Conservation (phyloP, 371 early-diverging fungal genomes). For the Mucor indicus region DNA sequence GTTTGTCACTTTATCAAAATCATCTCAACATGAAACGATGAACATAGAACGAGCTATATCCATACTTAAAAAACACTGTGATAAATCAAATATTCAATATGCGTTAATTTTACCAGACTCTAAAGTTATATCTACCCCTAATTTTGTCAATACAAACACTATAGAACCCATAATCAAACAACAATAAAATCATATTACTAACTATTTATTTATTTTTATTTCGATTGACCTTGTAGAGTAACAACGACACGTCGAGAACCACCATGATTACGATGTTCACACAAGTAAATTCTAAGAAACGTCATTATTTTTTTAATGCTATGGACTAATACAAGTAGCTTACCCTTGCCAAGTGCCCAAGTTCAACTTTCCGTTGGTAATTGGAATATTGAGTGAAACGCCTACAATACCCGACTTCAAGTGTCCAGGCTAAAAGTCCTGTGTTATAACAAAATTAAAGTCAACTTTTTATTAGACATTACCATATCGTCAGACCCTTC, state of each 20-base stretch:
- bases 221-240: constrained; percentile 70
- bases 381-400: constrained; percentile 84
- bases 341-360: constrained; percentile 94
- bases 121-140: too few species aligned
- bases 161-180: too few species aligned
- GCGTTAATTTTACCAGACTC: too few species aligned
- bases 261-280: constrained; percentile 72
- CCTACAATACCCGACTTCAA: constrained; percentile 84
- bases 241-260: constrained; percentile 66
- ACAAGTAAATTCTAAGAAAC: constrained; percentile 61
- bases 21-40: too few species aligned
- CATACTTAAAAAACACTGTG: too few species aligned
- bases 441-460: constrained; percentile 14
- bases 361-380: constrained; percentile 73
- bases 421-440: constrained; percentile 70
- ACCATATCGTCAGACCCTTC: constrained; percentile 65
- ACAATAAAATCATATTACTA: too few species aligned
- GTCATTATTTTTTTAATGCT: constrained; percentile 1
- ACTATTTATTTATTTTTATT: constrained; percentile 2
- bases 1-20: too few species aligned
- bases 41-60: too few species aligned
- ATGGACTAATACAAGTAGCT: constrained; percentile 5
- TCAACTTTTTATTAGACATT: not conserved
- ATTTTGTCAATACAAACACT: too few species aligned
- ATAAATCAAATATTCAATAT: too few species aligned